Conservation (phyloP, 306 rosid genomes). For the Betula pendula region DNA sequence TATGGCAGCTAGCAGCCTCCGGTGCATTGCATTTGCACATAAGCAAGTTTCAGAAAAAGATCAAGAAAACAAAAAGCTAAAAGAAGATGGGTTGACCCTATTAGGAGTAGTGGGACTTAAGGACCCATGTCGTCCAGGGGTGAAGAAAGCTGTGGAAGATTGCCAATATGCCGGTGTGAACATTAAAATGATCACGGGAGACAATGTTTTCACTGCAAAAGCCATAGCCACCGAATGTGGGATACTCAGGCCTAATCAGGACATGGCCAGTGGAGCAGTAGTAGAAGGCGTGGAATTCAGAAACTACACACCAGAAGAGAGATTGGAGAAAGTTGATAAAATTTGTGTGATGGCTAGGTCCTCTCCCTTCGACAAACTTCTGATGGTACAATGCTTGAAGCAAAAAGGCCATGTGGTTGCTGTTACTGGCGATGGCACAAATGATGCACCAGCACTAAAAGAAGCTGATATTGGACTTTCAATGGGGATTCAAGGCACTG, state of each 20-base stretch:
- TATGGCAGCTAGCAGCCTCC: conserved; percentile 39
- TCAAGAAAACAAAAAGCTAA: not conserved
- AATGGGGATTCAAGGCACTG: conserved; percentile 38
- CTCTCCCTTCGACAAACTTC: conserved; percentile 35
- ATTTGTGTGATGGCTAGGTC: conserved; percentile 42
- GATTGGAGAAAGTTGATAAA: conserved; percentile 32
- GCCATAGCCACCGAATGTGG: conserved; percentile 40
- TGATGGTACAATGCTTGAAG: conserved; percentile 42
- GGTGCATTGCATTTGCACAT: conserved; percentile 44
- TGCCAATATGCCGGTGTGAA: conserved; percentile 28
- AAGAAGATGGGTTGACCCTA: conserved; percentile 26
- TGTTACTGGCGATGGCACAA: conserved; percentile 30
- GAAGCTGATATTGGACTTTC: conserved; percentile 38
- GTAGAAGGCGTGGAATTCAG: conserved; percentile 38
- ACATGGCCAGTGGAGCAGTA: conserved; percentile 10
- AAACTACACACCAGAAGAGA: conserved; percentile 30
- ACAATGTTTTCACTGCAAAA: conserved; percentile 36
- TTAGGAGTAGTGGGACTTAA: conserved; percentile 34
- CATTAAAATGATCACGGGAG: conserved; percentile 34
- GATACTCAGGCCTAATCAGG: conserved; percentile 12
- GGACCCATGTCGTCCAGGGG: conserved; percentile 36
- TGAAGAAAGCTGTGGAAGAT: conserved; percentile 31
- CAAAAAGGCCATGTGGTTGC: conserved; percentile 40
- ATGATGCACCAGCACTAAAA: conserved; percentile 35
- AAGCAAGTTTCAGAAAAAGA: conserved; percentile 11